phyloP scores from a whole-genome alignment of 192 early-diverging fungal species.

The Gryganskiella cystojenkinii region DNA sequence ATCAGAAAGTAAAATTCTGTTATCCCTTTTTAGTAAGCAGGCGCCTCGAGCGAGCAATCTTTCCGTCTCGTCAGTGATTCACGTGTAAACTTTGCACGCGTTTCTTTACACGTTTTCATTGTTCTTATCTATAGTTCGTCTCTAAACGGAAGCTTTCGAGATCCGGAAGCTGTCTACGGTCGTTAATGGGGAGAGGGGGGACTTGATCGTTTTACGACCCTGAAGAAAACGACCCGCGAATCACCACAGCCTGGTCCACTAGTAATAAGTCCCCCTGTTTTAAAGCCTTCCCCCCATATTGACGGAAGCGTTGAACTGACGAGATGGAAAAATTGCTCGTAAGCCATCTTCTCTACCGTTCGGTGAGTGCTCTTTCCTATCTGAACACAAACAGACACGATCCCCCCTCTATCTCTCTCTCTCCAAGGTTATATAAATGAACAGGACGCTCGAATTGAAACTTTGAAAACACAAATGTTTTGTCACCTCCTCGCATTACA shows the following conservation, averaged over 20 bases:
- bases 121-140: background rate
- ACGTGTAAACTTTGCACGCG: background rate
- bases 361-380: too few relatives aligned
- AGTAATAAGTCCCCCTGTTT: too few relatives aligned
- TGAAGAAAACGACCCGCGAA: background rate
- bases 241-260: background rate
- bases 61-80: background rate
- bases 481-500: background rate
- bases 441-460: background rate
- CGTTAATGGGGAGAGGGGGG: too few relatives aligned
- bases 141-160: background rate
- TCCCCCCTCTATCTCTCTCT: background rate
- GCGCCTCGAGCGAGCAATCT: too few relatives aligned
- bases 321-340: too few relatives aligned
- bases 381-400: too few relatives aligned
- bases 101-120: constrained; percentile 17
- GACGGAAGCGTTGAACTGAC: background rate
- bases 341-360: too few relatives aligned
- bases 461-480: background rate
- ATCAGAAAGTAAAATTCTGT: too few relatives aligned
- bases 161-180: too few relatives aligned
- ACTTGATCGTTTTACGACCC: too few relatives aligned
- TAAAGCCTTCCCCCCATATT: too few relatives aligned
- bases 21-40: too few relatives aligned
- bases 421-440: constrained; percentile 6